Evolutionary conservation across 331 rosid species (phyloP).

Genomic region (Quercus phellos): DNA sequence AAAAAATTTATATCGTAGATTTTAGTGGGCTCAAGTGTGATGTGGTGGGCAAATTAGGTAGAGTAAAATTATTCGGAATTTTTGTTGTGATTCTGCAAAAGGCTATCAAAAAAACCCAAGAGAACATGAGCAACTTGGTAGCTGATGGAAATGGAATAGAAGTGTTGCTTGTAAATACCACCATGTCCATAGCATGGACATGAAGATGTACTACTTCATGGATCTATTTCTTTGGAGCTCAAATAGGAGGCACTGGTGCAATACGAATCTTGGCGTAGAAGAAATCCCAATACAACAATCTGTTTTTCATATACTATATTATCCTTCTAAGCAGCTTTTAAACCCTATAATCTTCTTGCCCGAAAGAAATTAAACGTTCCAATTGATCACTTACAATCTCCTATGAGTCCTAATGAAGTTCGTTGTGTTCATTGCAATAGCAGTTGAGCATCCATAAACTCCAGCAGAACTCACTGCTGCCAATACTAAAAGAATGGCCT

Average conservation of each 20-base stretch:
- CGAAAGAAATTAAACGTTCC: background rate
- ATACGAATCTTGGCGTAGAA: background rate
- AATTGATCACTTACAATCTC: conserved; percentile 51
- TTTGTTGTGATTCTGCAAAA: background rate
- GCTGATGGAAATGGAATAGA: too few relatives aligned
- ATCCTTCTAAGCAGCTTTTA: background rate
- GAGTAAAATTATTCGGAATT: too few relatives aligned
- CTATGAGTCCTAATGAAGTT: conserved; percentile 85
- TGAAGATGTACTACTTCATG: too few relatives aligned
- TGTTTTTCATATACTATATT: background rate
- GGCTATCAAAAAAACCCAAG: too few relatives aligned
- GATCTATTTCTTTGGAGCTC: background rate
- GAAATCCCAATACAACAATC: background rate
- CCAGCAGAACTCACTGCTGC: conserved; percentile 61
- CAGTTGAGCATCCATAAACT: conserved; percentile 64
- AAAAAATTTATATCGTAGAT: too few relatives aligned
- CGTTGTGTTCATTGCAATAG: conserved; percentile 66
- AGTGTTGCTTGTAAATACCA: too few relatives aligned
- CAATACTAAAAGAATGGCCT: conserved; percentile 41
- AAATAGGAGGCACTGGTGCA: background rate
- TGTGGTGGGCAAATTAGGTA: too few relatives aligned
- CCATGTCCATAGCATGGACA: too few relatives aligned
- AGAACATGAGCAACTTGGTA: background rate
- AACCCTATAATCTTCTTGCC: background rate
- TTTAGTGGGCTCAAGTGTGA: too few relatives aligned